Percentiles rank a stretch among this genome's conserved stretches.
phyloP scores from a whole-genome alignment of 768 basidiomycete genomes.

The Amanita rimosa region DNA sequence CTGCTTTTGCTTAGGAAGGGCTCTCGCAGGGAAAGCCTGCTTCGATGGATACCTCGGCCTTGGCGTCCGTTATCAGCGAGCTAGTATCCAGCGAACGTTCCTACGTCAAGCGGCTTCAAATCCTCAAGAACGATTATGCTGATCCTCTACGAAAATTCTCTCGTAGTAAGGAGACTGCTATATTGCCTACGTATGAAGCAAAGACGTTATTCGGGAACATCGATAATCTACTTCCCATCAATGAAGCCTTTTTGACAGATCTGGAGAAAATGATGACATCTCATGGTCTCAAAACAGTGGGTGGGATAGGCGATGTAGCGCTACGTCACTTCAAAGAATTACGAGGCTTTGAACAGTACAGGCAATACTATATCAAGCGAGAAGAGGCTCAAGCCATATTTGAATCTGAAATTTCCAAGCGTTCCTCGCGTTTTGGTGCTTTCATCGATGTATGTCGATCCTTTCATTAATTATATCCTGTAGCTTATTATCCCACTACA shows the following conservation, averaged over 20 bases:
- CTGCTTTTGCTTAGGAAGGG: constrained; percentile 19
- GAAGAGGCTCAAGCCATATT: constrained; percentile 89
- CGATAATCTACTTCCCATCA: constrained; percentile 80
- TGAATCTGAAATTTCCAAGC: constrained; percentile 71
- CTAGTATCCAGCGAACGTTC: constrained; percentile 82
- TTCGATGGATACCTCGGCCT: constrained; percentile 50
- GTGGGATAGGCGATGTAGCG: constrained; percentile 75
- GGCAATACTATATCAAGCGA: constrained; percentile 82
- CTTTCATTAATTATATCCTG: constrained; percentile 1
- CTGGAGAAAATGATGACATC: constrained; percentile 68
- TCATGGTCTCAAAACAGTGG: constrained; percentile 42
- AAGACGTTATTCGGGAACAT: constrained; percentile 92
- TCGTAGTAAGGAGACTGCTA: constrained; percentile 71
- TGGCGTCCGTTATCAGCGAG: constrained; percentile 73
- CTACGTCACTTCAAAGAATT: constrained; percentile 79
- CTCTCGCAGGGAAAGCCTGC: constrained; percentile 43
- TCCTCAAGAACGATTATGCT: constrained; percentile 82
- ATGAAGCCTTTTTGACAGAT: constrained; percentile 76
- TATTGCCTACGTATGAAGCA: constrained; percentile 85
- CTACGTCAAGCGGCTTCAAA: constrained; percentile 75
- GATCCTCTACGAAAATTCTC: constrained; percentile 85
- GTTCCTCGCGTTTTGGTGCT: constrained; percentile 68
- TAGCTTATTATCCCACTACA: constrained; percentile 18
- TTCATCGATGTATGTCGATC: constrained; percentile 65
- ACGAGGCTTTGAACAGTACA: constrained; percentile 84